A percentile compares a stretch with the other conserved stretches of the same genome.
phyloP scores from a whole-genome alignment of 169 alveolate genomes.

The Eimeria brunetti region DNA sequence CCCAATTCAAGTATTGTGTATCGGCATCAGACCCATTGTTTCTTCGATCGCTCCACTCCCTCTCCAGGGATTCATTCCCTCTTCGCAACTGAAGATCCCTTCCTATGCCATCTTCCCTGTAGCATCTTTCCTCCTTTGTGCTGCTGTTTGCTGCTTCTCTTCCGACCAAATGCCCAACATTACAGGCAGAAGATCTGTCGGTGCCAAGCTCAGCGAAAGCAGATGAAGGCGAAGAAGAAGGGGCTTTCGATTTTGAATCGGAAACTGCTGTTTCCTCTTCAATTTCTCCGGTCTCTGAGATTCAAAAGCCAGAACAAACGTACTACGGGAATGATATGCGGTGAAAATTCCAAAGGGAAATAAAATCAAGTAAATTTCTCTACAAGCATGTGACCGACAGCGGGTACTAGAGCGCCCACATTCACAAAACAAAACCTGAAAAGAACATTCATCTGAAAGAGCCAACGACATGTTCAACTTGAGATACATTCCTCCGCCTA shows the following conservation, averaged over 20 bases:
- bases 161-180: not conserved
- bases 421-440: not conserved
- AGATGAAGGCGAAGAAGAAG: not conserved
- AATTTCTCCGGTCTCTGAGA: not conserved
- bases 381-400: not conserved
- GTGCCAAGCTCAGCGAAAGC: not conserved
- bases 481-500: not conserved
- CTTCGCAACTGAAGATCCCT: not conserved
- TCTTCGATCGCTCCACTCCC: not conserved
- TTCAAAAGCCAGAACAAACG: not conserved
- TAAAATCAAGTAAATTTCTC: not conserved
- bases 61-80: not conserved
- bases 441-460: not conserved
- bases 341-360: not conserved
- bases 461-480: not conserved
- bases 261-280: not conserved
- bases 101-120: not conserved
- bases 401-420: not conserved
- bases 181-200: too few relatives aligned
- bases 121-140: not conserved
- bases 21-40: not conserved
- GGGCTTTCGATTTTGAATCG: not conserved
- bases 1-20: not conserved
- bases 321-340: not conserved
- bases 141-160: not conserved